phyloP scores from a whole-genome alignment of 352 stramenopile genomes.

The Phytophthora crassamura region DNA sequence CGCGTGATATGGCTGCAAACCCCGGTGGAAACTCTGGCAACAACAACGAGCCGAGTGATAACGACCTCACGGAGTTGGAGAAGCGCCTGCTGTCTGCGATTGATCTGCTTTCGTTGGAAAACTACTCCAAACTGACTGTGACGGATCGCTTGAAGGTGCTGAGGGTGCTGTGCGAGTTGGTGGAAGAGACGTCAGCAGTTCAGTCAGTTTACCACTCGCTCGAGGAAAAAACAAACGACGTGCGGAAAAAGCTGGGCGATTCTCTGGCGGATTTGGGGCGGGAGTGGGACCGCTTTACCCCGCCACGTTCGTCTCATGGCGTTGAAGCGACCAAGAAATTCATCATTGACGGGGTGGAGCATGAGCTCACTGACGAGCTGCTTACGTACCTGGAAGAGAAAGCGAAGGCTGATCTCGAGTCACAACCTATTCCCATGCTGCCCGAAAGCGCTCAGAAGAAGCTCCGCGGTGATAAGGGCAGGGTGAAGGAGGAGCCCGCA shows the following conservation, averaged over 20 bases:
- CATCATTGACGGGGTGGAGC: conserved; percentile 75
- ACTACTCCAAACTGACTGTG: conserved; percentile 61
- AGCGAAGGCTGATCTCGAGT: conserved; percentile 65
- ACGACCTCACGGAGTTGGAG: conserved; percentile 70
- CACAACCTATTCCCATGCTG: conserved; percentile 49
- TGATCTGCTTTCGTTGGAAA: conserved; percentile 73
- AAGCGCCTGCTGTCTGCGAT: conserved; percentile 66
- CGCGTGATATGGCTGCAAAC: conserved; percentile 28
- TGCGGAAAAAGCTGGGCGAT: conserved; percentile 59
- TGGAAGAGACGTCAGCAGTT: conserved; percentile 57
- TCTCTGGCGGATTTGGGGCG: conserved; percentile 64
- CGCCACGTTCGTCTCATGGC: conserved; percentile 47
- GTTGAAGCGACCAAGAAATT: conserved; percentile 73
- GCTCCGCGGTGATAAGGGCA: conserved; percentile 21
- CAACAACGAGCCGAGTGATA: conserved; percentile 35
- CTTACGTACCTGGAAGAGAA: conserved; percentile 74
- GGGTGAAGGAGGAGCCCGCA: conserved; percentile 8
- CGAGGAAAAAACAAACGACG: conserved; percentile 68
- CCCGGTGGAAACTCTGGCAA: conserved; percentile 18
- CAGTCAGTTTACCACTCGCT: conserved; percentile 72
- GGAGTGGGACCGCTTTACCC: conserved; percentile 66
- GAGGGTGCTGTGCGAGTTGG: conserved; percentile 69
- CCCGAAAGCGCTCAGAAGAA: conserved; percentile 47
- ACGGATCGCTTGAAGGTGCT: conserved; percentile 66
- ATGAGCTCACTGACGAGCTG: conserved; percentile 75